Evolutionary conservation across 2,329 filamentous ascomycete species (phyloP).

Genomic region (Chaetomiaceae sp.): DNA sequence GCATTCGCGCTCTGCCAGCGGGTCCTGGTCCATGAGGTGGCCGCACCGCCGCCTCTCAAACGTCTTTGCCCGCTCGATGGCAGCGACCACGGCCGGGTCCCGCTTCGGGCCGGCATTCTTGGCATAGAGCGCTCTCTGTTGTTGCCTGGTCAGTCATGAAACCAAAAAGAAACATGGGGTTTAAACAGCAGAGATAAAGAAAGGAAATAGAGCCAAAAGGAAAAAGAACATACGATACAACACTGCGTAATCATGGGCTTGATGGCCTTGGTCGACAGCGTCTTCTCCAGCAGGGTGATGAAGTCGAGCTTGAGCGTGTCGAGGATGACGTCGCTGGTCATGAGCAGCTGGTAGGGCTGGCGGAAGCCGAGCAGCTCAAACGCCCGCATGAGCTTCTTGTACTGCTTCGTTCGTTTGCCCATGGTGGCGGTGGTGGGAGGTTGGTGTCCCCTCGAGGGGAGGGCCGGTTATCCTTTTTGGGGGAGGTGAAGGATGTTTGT

Average conservation of each 20-base stretch:
- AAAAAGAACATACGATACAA: constrained; percentile 43
- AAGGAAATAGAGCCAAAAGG: background rate
- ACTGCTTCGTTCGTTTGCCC: constrained; percentile 50
- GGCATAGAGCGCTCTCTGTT: constrained; percentile 61
- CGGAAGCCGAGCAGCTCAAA: constrained; percentile 60
- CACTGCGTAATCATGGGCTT: constrained; percentile 51
- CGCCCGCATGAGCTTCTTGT: constrained; percentile 72
- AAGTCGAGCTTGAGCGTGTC: constrained; percentile 58
- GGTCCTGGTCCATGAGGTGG: constrained; percentile 67
- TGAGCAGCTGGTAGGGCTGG: constrained; percentile 87
- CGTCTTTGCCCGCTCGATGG: constrained; percentile 70
- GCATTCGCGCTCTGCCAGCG: constrained; percentile 64
- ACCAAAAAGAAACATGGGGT: too few relatives aligned
- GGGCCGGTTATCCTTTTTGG: too few relatives aligned
- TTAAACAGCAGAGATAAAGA: background rate
- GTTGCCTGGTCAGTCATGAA: too few relatives aligned
- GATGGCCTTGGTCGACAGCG: constrained; percentile 24
- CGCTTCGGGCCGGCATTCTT: constrained; percentile 51
- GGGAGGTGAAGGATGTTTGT: too few relatives aligned
- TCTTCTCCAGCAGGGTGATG: constrained; percentile 24
- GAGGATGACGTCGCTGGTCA: constrained; percentile 80
- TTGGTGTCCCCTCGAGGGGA: background rate
- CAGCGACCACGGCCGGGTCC: constrained; percentile 56
- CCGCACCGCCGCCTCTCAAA: constrained; percentile 71
- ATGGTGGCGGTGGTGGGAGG: constrained; percentile 33